These are phyloP conservation scores for Phytophthora sansomeana DNA, from an alignment of 352 stramenopile species.

Conservation along the genomic window DNA sequence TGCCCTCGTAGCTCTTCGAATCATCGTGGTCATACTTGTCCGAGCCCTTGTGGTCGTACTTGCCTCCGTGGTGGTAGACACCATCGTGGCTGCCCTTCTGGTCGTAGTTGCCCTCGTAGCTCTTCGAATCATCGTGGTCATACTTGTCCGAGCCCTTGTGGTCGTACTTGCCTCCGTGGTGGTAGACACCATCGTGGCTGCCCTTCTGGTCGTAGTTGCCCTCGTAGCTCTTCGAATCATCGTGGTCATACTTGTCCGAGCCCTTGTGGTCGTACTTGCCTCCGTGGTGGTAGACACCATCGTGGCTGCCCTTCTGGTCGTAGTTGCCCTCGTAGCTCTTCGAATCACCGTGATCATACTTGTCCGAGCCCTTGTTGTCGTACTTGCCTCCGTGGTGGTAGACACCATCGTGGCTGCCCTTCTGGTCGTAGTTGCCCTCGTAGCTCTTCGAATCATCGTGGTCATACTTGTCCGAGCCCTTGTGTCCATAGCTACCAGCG, in stretches of 20 bases:
- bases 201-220: not conserved
- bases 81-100: not conserved
- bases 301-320: slow-evolving; percentile 5
- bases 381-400: not conserved
- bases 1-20: slow-evolving; percentile 1
- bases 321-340: slow-evolving; percentile 5
- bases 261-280: too few relatives aligned
- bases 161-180: not conserved
- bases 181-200: not conserved
- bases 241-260: too few relatives aligned
- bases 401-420: not conserved
- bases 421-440: not conserved
- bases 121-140: not conserved
- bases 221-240: slow-evolving; percentile 7
- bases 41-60: not conserved
- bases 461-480: not conserved
- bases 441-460: slow-evolving; percentile 3
- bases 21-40: not conserved
- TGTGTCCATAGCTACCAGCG: not conserved
- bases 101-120: slow-evolving; percentile 6
- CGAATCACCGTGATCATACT: too few relatives aligned
- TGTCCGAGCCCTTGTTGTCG: slow-evolving; percentile 1
- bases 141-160: not conserved
- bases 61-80: slow-evolving; percentile 1
- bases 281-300: too few relatives aligned